A percentile compares a stretch with the other conserved stretches of the same genome.
Evolutionary conservation across 2,329 filamentous ascomycete genomes (phyloP).

Genomic region (Proliferodiscus dingleyae): DNA sequence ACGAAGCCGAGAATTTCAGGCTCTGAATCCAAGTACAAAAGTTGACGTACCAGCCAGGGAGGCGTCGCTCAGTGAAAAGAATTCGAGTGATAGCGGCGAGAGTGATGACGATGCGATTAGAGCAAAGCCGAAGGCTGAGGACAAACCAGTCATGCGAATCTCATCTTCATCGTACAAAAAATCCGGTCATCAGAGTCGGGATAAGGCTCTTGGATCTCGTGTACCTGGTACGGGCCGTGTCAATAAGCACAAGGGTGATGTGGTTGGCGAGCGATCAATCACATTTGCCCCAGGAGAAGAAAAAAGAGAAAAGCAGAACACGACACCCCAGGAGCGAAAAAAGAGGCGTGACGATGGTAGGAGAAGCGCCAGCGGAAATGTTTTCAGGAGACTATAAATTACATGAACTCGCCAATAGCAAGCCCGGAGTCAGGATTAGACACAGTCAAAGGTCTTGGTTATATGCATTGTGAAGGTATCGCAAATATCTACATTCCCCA

Average conservation of each 20-base stretch:
- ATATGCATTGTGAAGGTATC: background rate
- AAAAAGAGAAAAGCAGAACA: slow-evolving; percentile 43
- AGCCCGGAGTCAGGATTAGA: background rate
- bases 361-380: slow-evolving; percentile 71
- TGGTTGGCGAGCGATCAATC: slow-evolving; percentile 61
- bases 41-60: slow-evolving; percentile 33
- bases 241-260: slow-evolving; percentile 43
- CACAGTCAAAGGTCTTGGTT: background rate
- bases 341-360: slow-evolving; percentile 39
- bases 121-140: slow-evolving; percentile 26
- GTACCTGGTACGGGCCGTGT: slow-evolving; percentile 45
- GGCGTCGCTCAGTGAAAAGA: slow-evolving; percentile 33
- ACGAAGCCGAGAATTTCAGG: slow-evolving; percentile 76
- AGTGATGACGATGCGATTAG: slow-evolving; percentile 40
- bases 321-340: slow-evolving; percentile 18
- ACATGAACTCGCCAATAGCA: background rate
- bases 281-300: slow-evolving; percentile 64
- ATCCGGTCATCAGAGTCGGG: slow-evolving; percentile 46
- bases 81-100: slow-evolving; percentile 40
- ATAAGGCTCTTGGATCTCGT: slow-evolving; percentile 53
- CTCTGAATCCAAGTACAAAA: slow-evolving; percentile 81
- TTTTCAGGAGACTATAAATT: slow-evolving; percentile 60
- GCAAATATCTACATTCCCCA: background rate
- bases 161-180: slow-evolving; percentile 64
- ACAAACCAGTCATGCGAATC: slow-evolving; percentile 53